phyloP scores from a whole-genome alignment of 2,329 filamentous ascomycete genomes.

The Pezicula neosporulosa region DNA sequence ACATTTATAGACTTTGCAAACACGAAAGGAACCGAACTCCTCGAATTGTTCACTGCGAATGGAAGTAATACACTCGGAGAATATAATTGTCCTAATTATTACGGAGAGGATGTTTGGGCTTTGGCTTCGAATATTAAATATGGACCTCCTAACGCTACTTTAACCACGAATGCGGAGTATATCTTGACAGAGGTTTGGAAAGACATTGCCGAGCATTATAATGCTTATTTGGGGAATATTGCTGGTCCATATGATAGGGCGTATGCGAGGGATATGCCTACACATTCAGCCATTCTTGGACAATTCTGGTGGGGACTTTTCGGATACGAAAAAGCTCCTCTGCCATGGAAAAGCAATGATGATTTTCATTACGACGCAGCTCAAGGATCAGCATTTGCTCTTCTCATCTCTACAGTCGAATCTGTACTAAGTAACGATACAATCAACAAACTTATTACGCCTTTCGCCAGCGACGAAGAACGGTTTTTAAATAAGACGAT shows the following conservation, averaged over 20 bases:
- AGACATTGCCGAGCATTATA: constrained; percentile 49
- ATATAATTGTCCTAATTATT: constrained; percentile 55
- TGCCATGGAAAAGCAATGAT: constrained; percentile 33
- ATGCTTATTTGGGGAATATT: constrained; percentile 55
- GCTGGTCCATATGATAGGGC: constrained; percentile 61
- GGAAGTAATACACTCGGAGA: constrained; percentile 48
- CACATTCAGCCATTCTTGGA: constrained; percentile 36
- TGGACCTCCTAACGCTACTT: constrained; percentile 46
- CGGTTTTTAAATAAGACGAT: constrained; percentile 33
- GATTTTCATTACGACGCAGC: constrained; percentile 39
- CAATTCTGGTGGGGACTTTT: constrained; percentile 41
- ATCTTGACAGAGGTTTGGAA: constrained; percentile 52
- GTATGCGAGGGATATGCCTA: constrained; percentile 59
- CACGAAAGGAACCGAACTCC: constrained; percentile 47
- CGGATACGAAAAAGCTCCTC: constrained; percentile 34
- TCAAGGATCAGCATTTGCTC: constrained; percentile 36
- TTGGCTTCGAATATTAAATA: constrained; percentile 47
- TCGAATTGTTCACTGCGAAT: constrained; percentile 51
- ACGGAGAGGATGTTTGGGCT: constrained; percentile 53
- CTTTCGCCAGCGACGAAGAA: constrained; percentile 27
- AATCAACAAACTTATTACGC: constrained; percentile 27
- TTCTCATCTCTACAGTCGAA: constrained; percentile 32
- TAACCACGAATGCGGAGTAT: constrained; percentile 44
- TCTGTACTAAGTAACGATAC: constrained; percentile 26
- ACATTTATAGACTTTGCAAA: constrained; percentile 59